Evolutionary conservation across 1,284 basidiomycete species (phyloP), one percentile per base, ranked within the genome.

Genomic region (Lignosus rhinocerotis): DNA sequence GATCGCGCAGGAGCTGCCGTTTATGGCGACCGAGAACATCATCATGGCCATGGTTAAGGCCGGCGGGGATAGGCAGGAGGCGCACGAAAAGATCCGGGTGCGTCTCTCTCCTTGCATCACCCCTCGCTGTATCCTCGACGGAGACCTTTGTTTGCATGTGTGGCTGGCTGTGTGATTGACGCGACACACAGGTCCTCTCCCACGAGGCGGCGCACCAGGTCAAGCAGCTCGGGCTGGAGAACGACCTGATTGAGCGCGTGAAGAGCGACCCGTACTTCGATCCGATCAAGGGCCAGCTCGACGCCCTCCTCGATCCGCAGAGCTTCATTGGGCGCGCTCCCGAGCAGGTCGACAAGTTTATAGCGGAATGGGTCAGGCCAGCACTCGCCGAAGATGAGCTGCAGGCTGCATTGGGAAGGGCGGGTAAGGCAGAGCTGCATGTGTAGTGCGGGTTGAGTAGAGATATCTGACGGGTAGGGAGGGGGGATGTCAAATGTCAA

Each of bases 21-120:
- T 99, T 83, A 99, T 99, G 97, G 93, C 93, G 3, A 96, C 95
- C 3, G 95, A 98, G 76, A 99, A 99, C 76, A 85, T 99, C 75
- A 99, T 99, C 79, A 99, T 99, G 97, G 95, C 95, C 11, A 89
- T 99, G 62, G 97, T 99, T 59, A 96, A 96, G 76, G 82, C 80
- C 55, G 96, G 96, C 42, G 97, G 96, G 1, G 96, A 99, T 74
- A 83, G 97, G 41, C 97, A 99, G 76, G 92, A 93, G 74, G 95
- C 94, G 39, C 96, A 99, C 75, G 97, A 98, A 77, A 91, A 93
- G 76, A 96, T 98, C 71, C 80, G 96, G 59, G 96, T 98, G 52
- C 67, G 61, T 65, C 46, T 21, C 51, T 51, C 44, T 21, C 39
- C 46, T 21, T 53, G 51, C 12, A 9, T 33, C 11, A 33, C 46